phyloP scores from a whole-genome alignment of 495 filamentous ascomycete genomes.

The Aspergillus diversus region DNA sequence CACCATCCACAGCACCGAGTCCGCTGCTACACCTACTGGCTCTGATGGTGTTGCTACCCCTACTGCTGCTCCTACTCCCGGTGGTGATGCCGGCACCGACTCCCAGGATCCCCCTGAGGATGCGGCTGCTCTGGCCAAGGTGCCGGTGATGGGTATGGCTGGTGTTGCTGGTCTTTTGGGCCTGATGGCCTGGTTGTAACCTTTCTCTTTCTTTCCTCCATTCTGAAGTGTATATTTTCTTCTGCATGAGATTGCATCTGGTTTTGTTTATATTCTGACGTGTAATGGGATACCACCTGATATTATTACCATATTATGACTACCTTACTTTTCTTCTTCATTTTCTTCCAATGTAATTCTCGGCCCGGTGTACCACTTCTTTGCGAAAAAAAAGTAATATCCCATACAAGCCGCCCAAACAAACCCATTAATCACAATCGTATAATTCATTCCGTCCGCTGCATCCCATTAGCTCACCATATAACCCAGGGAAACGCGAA shows the following conservation, averaged over 20 bases:
- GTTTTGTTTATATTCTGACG: not conserved
- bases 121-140: slow-evolving; percentile 24
- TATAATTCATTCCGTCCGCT: slow-evolving; percentile 57
- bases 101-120: not conserved
- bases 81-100: not conserved
- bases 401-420: slow-evolving; percentile 64
- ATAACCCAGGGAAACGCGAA: not conserved
- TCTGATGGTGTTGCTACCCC: slow-evolving; percentile 9
- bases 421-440: slow-evolving; percentile 64
- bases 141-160: slow-evolving; percentile 29
- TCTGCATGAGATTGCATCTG: no score
- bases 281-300: not conserved
- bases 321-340: not conserved
- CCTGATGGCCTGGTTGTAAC: slow-evolving; percentile 45
- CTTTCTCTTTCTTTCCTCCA: not conserved
- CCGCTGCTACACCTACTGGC: slow-evolving; percentile 6
- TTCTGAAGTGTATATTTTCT: not conserved
- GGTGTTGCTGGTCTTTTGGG: slow-evolving; percentile 40
- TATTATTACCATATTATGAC: no score
- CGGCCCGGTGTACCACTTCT: slow-evolving; percentile 75
- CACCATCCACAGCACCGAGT: slow-evolving; percentile 16
- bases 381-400: slow-evolving; percentile 68
- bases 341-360: slow-evolving; percentile 63
- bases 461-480: slow-evolving; percentile 44
- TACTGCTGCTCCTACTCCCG: not conserved